Conservation (phyloP, 768 basidiomycete species). For the Steccherinum ochraceum region DNA sequence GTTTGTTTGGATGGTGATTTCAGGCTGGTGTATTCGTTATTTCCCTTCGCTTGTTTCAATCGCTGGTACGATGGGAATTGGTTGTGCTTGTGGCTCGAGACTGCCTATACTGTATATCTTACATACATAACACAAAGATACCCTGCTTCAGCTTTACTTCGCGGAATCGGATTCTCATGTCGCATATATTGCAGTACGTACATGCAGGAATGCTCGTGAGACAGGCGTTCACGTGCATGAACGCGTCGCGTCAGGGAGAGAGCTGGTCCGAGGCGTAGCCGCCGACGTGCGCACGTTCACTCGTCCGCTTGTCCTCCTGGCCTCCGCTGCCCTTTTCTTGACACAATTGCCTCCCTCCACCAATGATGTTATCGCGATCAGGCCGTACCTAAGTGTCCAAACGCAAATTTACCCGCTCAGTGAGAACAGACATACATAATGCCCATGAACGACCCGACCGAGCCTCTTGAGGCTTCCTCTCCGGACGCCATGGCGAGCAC, state of each 20-base stretch:
- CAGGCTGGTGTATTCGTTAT: not conserved
- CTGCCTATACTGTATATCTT: not conserved
- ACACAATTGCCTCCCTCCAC: not conserved
- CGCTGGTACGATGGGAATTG: constrained; percentile 9
- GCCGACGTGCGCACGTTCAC: not conserved
- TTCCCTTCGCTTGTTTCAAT: not conserved
- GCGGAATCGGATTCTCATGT: not conserved
- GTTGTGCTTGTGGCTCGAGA: not conserved
- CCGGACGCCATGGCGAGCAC: constrained; percentile 17
- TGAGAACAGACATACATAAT: not conserved
- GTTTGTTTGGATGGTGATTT: constrained; percentile 45
- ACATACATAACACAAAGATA: not conserved
- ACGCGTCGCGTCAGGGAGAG: not conserved
- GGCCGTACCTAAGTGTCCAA: not conserved
- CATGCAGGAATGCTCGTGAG: not conserved
- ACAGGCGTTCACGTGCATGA: not conserved
- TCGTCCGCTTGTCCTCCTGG: not conserved
- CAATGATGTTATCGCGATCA: not conserved
- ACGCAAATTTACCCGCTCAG: not conserved
- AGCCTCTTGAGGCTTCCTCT: not conserved
- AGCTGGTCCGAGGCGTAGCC: not conserved
- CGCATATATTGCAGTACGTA: not conserved
- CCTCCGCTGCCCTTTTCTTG: not conserved
- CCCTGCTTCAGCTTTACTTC: not conserved
- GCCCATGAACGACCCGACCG: not conserved